Evolutionary conservation across 345 rosid species (phyloP), one percentile per base, ranked within the genome.

Genomic region (Melaleuca quinquenervia): DNA sequence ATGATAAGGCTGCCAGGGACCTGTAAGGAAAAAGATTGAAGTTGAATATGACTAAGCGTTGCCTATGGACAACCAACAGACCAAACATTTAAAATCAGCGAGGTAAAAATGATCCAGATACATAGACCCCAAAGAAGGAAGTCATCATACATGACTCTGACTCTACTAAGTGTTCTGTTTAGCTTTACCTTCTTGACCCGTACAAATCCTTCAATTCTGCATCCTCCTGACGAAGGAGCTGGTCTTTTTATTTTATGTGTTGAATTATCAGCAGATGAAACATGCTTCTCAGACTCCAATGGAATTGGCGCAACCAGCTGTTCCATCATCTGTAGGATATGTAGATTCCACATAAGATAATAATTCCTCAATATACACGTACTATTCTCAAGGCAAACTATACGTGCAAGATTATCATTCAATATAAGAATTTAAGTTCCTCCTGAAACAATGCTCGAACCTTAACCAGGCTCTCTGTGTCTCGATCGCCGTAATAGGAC

Each of bases 401-500:
- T n/a, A 32, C 21, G 41, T 3, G 22, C 11, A 80, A 3, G 41
- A 60, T 32, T 83, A 20, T 24, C 29, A 32, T 83, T 52, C 51
- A 27, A 50, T 52, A 51, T 9, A 53, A 44, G 48, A 82, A 51
- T 24, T 52, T 16, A 29, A 82, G 45, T 82, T n/a, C 51, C 44
- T 22, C 22, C 32, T 27, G 14, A 27, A 84, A 55, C 21, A 89
- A 55, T 18, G 52, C 82, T 82, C 82, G 56, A 87, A 94, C 99
- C 98, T 95, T 92, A 82, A 98, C 97, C 90, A 98, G 94, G 90
- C 94, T 92, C 7, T 98, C 99, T 58, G 99, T 95, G 90, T 98
- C 98, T 86, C 99, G 97, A 91, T 98, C 96, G 90, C 99, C 99
- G 92, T 98, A 96, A 89, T 98, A 98, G 50, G 98, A 95, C 88